phyloP scores from a whole-genome alignment of 768 basidiomycete genomes.

The Pilatotrama ljubarskyi region DNA sequence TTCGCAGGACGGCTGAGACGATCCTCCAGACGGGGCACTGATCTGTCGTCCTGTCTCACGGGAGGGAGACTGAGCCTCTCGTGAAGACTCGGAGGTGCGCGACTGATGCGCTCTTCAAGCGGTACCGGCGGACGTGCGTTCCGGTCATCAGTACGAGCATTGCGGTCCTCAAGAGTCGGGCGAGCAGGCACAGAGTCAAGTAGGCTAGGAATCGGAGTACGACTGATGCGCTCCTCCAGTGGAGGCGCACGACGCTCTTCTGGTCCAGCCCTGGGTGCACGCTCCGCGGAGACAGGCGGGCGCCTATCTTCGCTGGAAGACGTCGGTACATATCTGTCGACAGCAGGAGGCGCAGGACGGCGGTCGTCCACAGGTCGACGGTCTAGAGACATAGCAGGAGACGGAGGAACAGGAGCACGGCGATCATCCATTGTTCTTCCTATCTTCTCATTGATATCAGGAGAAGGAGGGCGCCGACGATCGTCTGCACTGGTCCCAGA shows the following conservation, averaged over 20 bases:
- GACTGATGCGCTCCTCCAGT: conserved; percentile 10
- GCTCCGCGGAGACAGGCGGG: not conserved
- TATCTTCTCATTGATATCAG: conserved; percentile 9
- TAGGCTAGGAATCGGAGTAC: not conserved
- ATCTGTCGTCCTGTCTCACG: conserved; percentile 10
- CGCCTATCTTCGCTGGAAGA: conserved; percentile 14
- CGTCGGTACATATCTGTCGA: conserved; percentile 3
- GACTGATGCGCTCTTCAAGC: conserved; percentile 28
- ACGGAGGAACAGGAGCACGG: conserved; percentile 5
- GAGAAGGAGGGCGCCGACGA: conserved; percentile 19
- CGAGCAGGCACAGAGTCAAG: conserved; percentile 9
- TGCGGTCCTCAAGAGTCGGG: conserved; percentile 24
- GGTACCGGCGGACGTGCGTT: conserved; percentile 14
- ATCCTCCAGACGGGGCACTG: conserved; percentile 26
- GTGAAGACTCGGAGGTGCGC: conserved; percentile 24
- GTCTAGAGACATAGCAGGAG: conserved; percentile 5
- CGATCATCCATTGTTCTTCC: conserved; percentile 21
- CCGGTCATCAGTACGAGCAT: conserved; percentile 18
- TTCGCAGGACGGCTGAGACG: conserved; percentile 21
- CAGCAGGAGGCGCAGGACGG: conserved; percentile 12
- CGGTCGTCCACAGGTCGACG: conserved; percentile 13
- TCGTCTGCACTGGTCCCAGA: conserved; percentile 13
- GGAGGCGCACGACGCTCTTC: conserved; percentile 15
- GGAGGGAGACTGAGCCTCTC: conserved; percentile 26
- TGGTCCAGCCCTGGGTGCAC: not conserved